phyloP scores from a whole-genome alignment of 352 stramenopile genomes.

The Pythium myriotylum region DNA sequence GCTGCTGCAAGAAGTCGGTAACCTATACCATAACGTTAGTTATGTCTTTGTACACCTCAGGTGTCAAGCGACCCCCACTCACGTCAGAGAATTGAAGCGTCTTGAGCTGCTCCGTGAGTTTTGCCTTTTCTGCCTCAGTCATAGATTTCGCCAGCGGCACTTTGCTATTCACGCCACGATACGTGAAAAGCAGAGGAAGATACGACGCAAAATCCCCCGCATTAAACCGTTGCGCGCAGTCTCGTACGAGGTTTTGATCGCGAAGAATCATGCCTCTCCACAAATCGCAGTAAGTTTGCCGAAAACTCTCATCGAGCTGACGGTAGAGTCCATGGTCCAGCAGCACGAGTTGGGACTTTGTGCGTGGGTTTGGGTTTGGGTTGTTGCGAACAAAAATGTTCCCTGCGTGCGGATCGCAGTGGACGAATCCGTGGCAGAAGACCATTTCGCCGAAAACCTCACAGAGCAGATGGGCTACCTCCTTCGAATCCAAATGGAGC shows the following conservation, averaged over 20 bases:
- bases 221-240: slow-evolving; percentile 59
- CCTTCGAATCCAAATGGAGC: slow-evolving; percentile 74
- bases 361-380: slow-evolving; percentile 37
- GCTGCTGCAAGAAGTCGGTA: slow-evolving; percentile 79
- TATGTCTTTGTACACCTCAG: no score
- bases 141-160: slow-evolving; percentile 65
- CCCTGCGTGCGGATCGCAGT: slow-evolving; percentile 96
- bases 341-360: slow-evolving; percentile 93
- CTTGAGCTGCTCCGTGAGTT: slow-evolving; percentile 64
- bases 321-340: slow-evolving; percentile 98
- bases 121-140: slow-evolving; percentile 62
- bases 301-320: slow-evolving; percentile 92
- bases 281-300: slow-evolving; percentile 93
- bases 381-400: slow-evolving; percentile 91
- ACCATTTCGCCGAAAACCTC: slow-evolving; percentile 95
- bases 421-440: slow-evolving; percentile 95
- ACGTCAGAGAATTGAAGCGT: slow-evolving; percentile 68
- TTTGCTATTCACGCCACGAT: slow-evolving; percentile 69
- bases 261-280: slow-evolving; percentile 95
- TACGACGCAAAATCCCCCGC: slow-evolving; percentile 66
- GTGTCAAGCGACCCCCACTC: no score
- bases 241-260: slow-evolving; percentile 73
- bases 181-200: slow-evolving; percentile 88
- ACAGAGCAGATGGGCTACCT: slow-evolving; percentile 88
- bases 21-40: slow-evolving; percentile 34